These are phyloP conservation scores for Lophium mytilinum DNA, from an alignment of 495 filamentous ascomycete species.

Conservation along the genomic window DNA sequence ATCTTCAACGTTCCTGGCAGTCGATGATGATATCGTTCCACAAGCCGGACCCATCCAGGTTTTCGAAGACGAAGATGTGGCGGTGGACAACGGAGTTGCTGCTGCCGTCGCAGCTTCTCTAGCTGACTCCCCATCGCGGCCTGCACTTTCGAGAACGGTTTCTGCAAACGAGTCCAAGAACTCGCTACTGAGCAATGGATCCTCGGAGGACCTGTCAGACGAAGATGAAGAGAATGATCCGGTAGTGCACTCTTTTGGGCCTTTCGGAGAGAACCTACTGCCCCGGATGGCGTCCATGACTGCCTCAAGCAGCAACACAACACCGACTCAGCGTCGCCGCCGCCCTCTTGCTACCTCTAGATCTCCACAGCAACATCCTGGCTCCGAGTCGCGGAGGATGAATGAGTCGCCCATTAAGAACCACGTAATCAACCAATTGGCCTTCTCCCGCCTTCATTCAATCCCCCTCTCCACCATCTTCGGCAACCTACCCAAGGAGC, in stretches of 20 bases:
- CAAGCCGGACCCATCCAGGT: conserved; percentile 45
- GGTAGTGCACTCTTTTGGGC: conserved; percentile 81
- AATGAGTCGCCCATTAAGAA: conserved; percentile 41
- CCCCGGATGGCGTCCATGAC: conserved; percentile 70
- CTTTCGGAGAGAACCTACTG: conserved; percentile 74
- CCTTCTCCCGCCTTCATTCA: conserved; percentile 91
- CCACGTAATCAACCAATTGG: conserved; percentile 88
- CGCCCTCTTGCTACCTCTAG: conserved; percentile 1
- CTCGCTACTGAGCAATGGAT: conserved; percentile 12
- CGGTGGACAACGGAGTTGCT: conserved; percentile 25
- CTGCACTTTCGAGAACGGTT: conserved; percentile 5
- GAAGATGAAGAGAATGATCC: conserved; percentile 90
- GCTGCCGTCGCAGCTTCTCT: conserved; percentile 8
- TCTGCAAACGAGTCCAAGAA: conserved; percentile 14
- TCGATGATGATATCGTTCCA: conserved; percentile 36
- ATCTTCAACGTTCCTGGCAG: conserved; percentile 39
- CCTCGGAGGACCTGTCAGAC: conserved; percentile 55
- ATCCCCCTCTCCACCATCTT: conserved; percentile 83
- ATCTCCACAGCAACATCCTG: conserved; percentile 13
- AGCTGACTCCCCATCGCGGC: conserved; percentile 13
- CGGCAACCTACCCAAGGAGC: conserved; percentile 67
- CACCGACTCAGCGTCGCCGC: conserved; percentile 10
- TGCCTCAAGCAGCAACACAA: conserved; percentile 42
- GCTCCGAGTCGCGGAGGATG: conserved; percentile 5
- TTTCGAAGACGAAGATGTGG: conserved; percentile 49